A percentile compares a stretch with the other conserved stretches of the same genome.
Evolutionary conservation across 2,329 filamentous ascomycete species (phyloP).

Genomic region (Escovopsis sp.): DNA sequence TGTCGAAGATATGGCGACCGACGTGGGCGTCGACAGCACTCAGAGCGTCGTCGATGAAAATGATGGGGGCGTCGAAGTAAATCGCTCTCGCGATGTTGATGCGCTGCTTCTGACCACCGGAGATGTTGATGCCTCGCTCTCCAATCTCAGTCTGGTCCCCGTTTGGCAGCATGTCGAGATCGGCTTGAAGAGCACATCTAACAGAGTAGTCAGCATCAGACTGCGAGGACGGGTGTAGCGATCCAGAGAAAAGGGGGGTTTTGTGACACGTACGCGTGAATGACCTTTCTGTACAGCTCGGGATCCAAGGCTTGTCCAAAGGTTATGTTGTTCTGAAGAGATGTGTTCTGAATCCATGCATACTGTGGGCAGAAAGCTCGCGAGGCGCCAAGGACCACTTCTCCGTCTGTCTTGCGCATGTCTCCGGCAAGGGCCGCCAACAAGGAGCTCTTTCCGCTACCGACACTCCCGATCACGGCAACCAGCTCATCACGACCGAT

Average conservation of each 20-base stretch:
- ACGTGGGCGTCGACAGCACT: slow-evolving; percentile 57
- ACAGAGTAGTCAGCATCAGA: slow-evolving; percentile 4
- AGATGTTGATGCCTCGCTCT: slow-evolving; percentile 88
- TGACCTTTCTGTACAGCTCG: slow-evolving; percentile 70
- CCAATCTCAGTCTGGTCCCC: slow-evolving; percentile 87
- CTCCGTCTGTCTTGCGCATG: slow-evolving; percentile 70
- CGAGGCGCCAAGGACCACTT: slow-evolving; percentile 60
- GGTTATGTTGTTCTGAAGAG: slow-evolving; percentile 73
- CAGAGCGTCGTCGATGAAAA: slow-evolving; percentile 55
- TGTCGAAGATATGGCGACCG: slow-evolving; percentile 71
- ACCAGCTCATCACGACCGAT: slow-evolving; percentile 63
- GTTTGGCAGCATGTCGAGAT: slow-evolving; percentile 84
- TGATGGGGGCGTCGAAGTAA: slow-evolving; percentile 52
- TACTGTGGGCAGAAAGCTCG: slow-evolving; percentile 91
- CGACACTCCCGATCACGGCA: slow-evolving; percentile 78
- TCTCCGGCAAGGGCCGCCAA: slow-evolving; percentile 83
- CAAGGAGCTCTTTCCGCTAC: slow-evolving; percentile 79
- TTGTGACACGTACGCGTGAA: slow-evolving; percentile 45
- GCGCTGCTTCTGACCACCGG: slow-evolving; percentile 87
- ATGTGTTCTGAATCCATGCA: slow-evolving; percentile 92
- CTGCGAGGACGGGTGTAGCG: too few species aligned
- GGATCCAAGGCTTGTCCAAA: slow-evolving; percentile 70
- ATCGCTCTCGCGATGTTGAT: slow-evolving; percentile 81
- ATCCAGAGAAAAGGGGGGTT: too few species aligned
- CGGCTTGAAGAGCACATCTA: slow-evolving; percentile 64